Percentiles rank a stretch among this genome's conserved stretches.
Conservation (phyloP, 2,329 filamentous ascomycete genomes). For the Neofusicoccum sp. region DNA sequence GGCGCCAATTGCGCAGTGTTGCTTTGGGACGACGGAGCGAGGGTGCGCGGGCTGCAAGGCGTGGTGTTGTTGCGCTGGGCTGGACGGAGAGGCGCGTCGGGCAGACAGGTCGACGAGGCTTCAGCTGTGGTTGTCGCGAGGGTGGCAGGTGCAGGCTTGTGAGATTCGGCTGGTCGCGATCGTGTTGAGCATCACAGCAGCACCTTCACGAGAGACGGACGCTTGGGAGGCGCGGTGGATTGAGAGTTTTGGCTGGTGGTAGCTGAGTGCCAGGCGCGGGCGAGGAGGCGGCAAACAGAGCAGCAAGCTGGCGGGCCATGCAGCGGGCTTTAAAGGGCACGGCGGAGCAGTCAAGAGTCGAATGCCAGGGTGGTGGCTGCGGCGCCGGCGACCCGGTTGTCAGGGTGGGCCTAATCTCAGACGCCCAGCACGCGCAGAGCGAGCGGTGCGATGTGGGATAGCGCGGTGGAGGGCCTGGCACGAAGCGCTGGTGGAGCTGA, state of each 20-base stretch:
- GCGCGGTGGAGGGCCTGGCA: slow-evolving; percentile 5
- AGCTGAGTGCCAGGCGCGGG: background rate
- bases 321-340: background rate
- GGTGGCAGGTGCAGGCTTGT: background rate
- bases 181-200: slow-evolving; percentile 10
- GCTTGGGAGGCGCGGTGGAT: slow-evolving; percentile 1
- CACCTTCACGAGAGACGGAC: slow-evolving; percentile 13
- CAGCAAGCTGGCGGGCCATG: background rate
- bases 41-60: background rate
- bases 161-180: background rate
- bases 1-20: background rate
- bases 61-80: slow-evolving; percentile 6
- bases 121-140: background rate
- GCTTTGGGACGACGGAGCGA: background rate
- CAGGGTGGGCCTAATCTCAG: slow-evolving; percentile 7
- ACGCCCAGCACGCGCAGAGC: background rate
- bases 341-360: background rate
- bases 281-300: background rate
- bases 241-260: slow-evolving; percentile 2
- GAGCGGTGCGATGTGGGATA: slow-evolving; percentile 9
- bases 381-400: background rate
- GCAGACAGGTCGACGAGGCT: background rate
- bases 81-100: background rate
- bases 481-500: background rate
- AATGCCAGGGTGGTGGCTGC: background rate